A percentile compares a stretch with the other conserved stretches of the same genome.
These are phyloP conservation scores for Hansenula lynferdii DNA, from an alignment of 1,139 yeast genomes.

Conservation along the genomic window DNA sequence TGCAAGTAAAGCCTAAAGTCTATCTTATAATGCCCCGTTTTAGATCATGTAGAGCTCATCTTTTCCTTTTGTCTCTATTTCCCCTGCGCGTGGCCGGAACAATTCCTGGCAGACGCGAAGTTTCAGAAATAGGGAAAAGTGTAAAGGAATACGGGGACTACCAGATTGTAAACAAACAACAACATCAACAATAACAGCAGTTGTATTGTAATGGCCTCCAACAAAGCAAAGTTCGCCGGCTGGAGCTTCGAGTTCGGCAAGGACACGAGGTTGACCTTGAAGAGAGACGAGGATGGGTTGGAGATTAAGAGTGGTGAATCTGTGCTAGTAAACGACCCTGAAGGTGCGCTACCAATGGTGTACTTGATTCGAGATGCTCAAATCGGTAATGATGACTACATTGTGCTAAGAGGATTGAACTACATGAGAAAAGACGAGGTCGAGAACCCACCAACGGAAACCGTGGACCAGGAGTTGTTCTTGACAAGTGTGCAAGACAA, in stretches of 20 bases:
- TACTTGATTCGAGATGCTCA: slow-evolving; percentile 12
- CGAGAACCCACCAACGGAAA: slow-evolving; percentile 8
- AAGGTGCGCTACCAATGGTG: slow-evolving; percentile 11
- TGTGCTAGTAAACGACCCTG: slow-evolving; percentile 10
- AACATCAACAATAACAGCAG: too few species aligned
- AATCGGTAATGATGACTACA: slow-evolving; percentile 18
- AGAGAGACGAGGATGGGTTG: slow-evolving; percentile 20
- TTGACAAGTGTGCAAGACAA: slow-evolving; percentile 13
- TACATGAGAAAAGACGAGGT: slow-evolving; percentile 14
- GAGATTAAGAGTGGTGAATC: slow-evolving; percentile 17
- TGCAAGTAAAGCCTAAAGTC: too few species aligned
- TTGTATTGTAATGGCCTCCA: slow-evolving; percentile 12
- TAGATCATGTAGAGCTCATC: too few species aligned
- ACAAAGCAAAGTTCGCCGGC: slow-evolving; percentile 14
- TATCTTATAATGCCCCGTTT: too few species aligned
- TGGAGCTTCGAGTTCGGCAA: slow-evolving; percentile 17
- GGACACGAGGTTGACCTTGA: slow-evolving; percentile 10
- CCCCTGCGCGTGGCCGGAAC: too few species aligned
- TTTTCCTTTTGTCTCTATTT: too few species aligned
- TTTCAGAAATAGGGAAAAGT: too few species aligned
- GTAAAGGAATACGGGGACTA: too few species aligned
- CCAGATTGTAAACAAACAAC: too few species aligned
- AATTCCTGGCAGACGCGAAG: too few species aligned
- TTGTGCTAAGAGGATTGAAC: slow-evolving; percentile 12
- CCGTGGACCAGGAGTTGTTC: slow-evolving; percentile 16